Evolutionary conservation across 208 protist species (phyloP), one percentile per base, ranked within the genome.

Genomic region (Leishmania martiniquensis): DNA sequence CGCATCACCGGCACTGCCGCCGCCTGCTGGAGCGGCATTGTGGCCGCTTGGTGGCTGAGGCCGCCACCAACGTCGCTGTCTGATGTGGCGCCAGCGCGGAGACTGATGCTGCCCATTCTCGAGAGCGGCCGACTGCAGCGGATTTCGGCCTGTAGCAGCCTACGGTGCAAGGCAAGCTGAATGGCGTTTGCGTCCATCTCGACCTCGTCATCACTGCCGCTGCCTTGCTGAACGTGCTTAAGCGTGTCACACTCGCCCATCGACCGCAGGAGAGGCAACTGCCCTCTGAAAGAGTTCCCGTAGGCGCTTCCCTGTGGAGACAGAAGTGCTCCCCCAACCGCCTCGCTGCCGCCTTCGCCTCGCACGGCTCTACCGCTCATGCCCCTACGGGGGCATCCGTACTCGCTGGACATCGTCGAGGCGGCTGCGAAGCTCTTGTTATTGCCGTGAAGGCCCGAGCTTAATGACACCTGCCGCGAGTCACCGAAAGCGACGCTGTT

Each of bases 81-180:
- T 39, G n/a, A n/a, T n/a, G n/a, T 65, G 45, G 32, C 12, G 59
- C n/a, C 22, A 55, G 39, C 59, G 44, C 62, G 20, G 49, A 72
- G 42, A 29, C 57, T 76, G 52, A 13, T 69, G 65, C 29, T 60
- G 22, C 45, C 39, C 37, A 32, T 74, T 20, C 13, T 57, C 20
- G 60, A 52, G 32, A 63, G n/a, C 15, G 81, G 72, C 1, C 75
- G 20, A 66, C 71, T 81, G 66, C 69, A 75, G 52, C 60, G 80
- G 47, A 78, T 79, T 42, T 77, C 68, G 25, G 69, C 57, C 2
- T 80, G 77, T 54, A 72, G 63, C 66, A 96, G 85, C 54, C 87
- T 87, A n/a, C 84, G 72, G 80, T 96, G 90, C 73, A 96, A 83
- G 20, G 73, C 72, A 17, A 88, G 82, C 83, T 96, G 92, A 10